Percentiles rank a stretch among this genome's conserved stretches.
phyloP scores from a whole-genome alignment of 805 yeast genomes.

The Vanderwaltozyma yarrowii region DNA sequence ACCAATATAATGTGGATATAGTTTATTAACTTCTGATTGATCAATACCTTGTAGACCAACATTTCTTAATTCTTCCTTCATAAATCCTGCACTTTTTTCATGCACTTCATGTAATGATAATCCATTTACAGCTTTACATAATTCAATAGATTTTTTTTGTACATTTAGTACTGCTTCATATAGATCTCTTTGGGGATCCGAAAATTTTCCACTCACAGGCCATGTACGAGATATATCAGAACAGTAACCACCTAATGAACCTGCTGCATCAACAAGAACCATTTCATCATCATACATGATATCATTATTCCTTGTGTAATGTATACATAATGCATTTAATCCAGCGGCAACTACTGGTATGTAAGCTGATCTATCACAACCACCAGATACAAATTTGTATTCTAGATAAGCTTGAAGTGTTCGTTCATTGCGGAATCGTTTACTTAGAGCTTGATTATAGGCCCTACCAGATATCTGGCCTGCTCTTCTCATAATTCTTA shows the following conservation, averaged over 20 bases:
- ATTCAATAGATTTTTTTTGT: conserved; percentile 64
- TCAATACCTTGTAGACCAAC: conserved; percentile 54
- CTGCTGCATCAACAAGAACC: conserved; percentile 93
- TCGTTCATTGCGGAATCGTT: conserved; percentile 58
- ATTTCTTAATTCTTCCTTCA: conserved; percentile 58
- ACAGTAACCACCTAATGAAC: conserved; percentile 85
- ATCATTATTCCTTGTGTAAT: conserved; percentile 89
- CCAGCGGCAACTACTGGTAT: conserved; percentile 97
- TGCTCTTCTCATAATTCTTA: conserved; percentile 70
- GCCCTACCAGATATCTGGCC: conserved; percentile 77
- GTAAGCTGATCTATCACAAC: conserved; percentile 85
- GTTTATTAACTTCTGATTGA: conserved; percentile 41
- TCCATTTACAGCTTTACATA: conserved; percentile 46
- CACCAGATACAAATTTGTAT: conserved; percentile 72
- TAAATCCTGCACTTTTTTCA: conserved; percentile 45
- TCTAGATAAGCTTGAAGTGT: conserved; percentile 73
- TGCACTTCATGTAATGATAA: conserved; percentile 68
- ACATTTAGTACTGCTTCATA: conserved; percentile 84
- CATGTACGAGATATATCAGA: conserved; percentile 95
- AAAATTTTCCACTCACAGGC: conserved; percentile 75
- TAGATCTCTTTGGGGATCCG: conserved; percentile 70
- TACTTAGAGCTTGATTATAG: conserved; percentile 70
- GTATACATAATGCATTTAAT: conserved; percentile 78
- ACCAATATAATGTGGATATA: conserved; percentile 92
- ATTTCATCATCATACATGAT: conserved; percentile 63